These are phyloP conservation scores for Pleoardoris graminearum DNA, from an alignment of 2,329 filamentous ascomycete genomes.

Conservation along the genomic window DNA sequence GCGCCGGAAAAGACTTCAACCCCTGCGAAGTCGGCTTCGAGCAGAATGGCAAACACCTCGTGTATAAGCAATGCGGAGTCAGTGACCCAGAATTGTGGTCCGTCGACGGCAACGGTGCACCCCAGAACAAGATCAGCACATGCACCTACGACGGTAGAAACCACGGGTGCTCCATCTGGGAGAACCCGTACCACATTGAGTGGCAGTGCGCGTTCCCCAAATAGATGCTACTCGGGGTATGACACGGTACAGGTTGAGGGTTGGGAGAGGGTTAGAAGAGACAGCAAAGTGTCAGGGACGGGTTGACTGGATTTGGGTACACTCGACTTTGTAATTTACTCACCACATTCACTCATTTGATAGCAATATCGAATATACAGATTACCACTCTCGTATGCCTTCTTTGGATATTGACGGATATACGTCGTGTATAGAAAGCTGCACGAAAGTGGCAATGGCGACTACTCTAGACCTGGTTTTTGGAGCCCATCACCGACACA, in stretches of 20 bases:
- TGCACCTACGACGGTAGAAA: background rate
- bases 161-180: background rate
- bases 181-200: background rate
- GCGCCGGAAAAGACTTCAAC: background rate
- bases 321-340: background rate
- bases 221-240: background rate
- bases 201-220: background rate
- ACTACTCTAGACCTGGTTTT: background rate
- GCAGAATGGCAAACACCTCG: background rate
- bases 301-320: background rate
- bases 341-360: background rate
- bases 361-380: background rate
- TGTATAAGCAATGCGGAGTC: background rate
- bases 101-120: background rate
- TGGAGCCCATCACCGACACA: background rate
- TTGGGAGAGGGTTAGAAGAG: background rate
- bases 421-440: background rate
- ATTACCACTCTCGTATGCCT: too few relatives aligned
- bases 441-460: too few relatives aligned
- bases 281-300: background rate
- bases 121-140: background rate
- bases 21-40: background rate
- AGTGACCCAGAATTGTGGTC: background rate
- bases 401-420: too few relatives aligned
- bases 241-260: background rate